Percentiles rank a stretch among this genome's conserved stretches.
These are phyloP conservation scores for Scheffersomyces quercinus DNA, from an alignment of 1,139 yeast genomes.

Conservation along the genomic window DNA sequence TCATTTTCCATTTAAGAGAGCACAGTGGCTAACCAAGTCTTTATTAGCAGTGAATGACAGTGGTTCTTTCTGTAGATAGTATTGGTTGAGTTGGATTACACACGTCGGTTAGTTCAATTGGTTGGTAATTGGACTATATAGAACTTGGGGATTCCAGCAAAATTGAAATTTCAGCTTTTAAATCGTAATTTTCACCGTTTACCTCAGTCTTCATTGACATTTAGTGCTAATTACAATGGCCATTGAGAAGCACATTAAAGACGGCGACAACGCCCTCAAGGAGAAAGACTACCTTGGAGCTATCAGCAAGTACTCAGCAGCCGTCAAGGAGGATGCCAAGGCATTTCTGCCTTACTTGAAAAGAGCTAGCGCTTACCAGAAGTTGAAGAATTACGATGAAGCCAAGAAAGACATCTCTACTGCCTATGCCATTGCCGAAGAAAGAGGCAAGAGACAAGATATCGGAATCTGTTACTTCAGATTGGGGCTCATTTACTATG, in stretches of 20 bases:
- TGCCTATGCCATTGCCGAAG: constrained; percentile 57
- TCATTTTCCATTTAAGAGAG: too few relatives aligned
- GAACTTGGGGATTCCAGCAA: too few relatives aligned
- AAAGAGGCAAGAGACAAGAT: constrained; percentile 51
- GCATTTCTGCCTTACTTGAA: constrained; percentile 57
- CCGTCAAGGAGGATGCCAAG: constrained; percentile 39
- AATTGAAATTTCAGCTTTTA: too few relatives aligned
- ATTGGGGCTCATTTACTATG: constrained; percentile 52
- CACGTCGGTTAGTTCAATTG: too few relatives aligned
- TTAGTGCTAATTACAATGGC: constrained; percentile 29
- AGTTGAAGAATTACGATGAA: constrained; percentile 47
- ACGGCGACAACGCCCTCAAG: constrained; percentile 34
- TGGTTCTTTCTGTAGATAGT: too few relatives aligned
- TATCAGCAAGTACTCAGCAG: constrained; percentile 29
- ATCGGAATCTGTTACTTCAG: constrained; percentile 62
- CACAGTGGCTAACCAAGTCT: too few relatives aligned
- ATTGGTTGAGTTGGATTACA: too few relatives aligned
- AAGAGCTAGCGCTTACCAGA: constrained; percentile 57
- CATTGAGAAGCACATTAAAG: constrained; percentile 35
- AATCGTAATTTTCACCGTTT: too few relatives aligned
- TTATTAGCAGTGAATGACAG: too few relatives aligned
- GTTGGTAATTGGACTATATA: too few relatives aligned
- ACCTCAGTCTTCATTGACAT: too few relatives aligned
- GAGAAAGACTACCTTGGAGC: constrained; percentile 40
- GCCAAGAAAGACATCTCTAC: constrained; percentile 55